Base-by-base conservation (phyloP, 2,329 filamentous ascomycete species). In the Colletotrichum brevisporum region DNA sequence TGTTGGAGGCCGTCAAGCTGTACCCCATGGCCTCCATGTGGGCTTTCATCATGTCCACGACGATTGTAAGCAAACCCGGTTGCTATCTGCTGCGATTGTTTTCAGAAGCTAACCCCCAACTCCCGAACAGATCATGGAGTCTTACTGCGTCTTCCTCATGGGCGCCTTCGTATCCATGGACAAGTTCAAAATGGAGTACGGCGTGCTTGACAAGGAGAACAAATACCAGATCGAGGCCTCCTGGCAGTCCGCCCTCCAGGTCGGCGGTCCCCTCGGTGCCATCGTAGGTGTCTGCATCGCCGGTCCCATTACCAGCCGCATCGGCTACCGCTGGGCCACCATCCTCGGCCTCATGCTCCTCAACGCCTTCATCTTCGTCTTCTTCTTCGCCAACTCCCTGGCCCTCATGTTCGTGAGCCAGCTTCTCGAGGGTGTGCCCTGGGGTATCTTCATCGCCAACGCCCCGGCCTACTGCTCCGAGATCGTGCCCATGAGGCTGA, bases 391-490 rank as follows among this genome's bases (percentile, higher is more conserved):
- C 73, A 76, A 83, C 66, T 81, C 78, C 61, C 75, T 82, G 6
- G 73, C 76, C 1, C 77, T 86, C 71, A 78, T 86, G 67, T 84
- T 89, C 73, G 82, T 82, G 5, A 80, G 84, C 45, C 88, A 91
- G 80, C 78, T 89, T 63, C 82, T 91, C 54, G 88, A 90, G 76
- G 89, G 89, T 69, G 75, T 91, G 5, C 89, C 89, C 2, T 91
- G 89, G 89, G 89, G 89, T 27, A 85, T 91, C 74, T 91, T 91
- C 77, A 89, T 90, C 72, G 88, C 89, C 75, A 90, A 90, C 75
- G 84, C 89, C 5, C 89, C 89, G 1, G 89, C 89, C 6, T 91
- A 90, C 80, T 88, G 84, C 77, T 80, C 79, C 74, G 89, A 91
- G 76, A 89, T 91, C 65, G 87, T 89, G 3, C 89, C 89, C 1